A percentile compares a stretch with the other conserved stretches of the same genome.
These are phyloP conservation scores for Biscutella laevigata DNA, from an alignment of 441 rosid species.

Conservation along the genomic window DNA sequence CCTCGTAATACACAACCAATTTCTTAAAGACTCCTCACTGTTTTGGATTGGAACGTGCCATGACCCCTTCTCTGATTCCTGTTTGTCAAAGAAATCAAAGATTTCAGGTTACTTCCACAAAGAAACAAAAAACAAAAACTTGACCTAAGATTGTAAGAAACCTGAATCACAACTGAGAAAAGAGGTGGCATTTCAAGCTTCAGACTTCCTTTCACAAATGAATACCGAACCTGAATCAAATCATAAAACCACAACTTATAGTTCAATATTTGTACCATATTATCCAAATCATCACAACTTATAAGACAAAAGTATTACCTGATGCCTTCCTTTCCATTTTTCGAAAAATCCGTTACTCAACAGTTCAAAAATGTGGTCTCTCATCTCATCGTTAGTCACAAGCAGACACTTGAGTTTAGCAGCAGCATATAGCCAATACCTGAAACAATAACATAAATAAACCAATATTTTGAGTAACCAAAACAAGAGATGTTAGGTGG, in stretches of 20 bases:
- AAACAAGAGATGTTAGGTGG: too few relatives aligned
- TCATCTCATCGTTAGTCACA: conserved; percentile 88
- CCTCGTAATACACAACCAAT: conserved; percentile 55
- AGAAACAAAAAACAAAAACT: too few relatives aligned
- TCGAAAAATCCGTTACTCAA: conserved; percentile 54
- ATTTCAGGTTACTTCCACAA: too few relatives aligned
- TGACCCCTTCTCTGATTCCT: conserved; percentile 83
- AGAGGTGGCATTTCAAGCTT: conserved; percentile 61
- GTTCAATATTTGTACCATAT: too few relatives aligned
- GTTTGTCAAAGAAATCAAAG: too few relatives aligned
- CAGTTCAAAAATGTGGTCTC: conserved; percentile 84
- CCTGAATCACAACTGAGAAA: conserved; percentile 59
- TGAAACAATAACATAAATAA: too few relatives aligned
- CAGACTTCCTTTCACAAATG: conserved; percentile 48
- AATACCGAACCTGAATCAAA: conserved; percentile 55
- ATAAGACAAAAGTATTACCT: conserved; percentile 35
- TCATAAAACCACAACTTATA: too few relatives aligned
- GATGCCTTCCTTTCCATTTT: conserved; percentile 86
- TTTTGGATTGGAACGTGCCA: conserved; percentile 64
- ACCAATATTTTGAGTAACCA: too few relatives aligned
- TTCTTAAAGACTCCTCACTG: conserved; percentile 31
- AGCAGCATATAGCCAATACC: conserved; percentile 88
- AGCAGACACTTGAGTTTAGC: conserved; percentile 67
- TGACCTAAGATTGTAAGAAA: too few relatives aligned
- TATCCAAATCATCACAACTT: too few relatives aligned